Conservation (phyloP, 805 yeast genomes). For the Sugiyamaella lignohabitans region DNA sequence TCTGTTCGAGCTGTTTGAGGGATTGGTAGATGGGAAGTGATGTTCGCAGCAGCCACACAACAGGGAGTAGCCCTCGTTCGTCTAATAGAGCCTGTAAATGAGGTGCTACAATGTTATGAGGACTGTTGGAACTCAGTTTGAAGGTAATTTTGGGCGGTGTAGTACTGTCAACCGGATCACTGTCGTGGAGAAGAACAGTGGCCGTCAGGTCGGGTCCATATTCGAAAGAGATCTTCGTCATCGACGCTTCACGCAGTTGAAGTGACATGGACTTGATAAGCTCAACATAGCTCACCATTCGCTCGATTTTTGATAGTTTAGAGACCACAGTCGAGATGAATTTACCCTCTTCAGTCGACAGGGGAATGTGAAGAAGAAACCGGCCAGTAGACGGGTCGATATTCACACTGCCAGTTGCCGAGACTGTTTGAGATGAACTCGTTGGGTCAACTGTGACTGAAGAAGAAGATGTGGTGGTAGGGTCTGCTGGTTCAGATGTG, state of each 20-base stretch:
- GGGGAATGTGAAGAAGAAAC: slow-evolving; percentile 10
- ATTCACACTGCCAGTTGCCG: slow-evolving; percentile 10
- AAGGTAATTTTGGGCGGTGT: slow-evolving; percentile 11
- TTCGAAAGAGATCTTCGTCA: slow-evolving; percentile 26
- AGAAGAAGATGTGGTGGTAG: too few species aligned
- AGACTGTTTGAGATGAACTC: not conserved
- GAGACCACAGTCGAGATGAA: slow-evolving; percentile 11
- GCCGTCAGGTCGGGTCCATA: slow-evolving; percentile 20
- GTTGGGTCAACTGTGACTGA: too few species aligned
- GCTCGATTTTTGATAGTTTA: slow-evolving; percentile 25
- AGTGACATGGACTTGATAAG: slow-evolving; percentile 25
- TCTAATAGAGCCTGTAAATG: slow-evolving; percentile 26
- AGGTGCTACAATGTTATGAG: slow-evolving; percentile 25
- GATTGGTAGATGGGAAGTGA: slow-evolving; percentile 26
- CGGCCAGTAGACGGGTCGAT: slow-evolving; percentile 23
- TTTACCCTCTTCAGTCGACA: slow-evolving; percentile 2
- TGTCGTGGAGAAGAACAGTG: slow-evolving; percentile 3
- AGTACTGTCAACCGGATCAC: not conserved
- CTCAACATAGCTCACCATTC: slow-evolving; percentile 27
- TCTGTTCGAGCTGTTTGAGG: slow-evolving; percentile 13
- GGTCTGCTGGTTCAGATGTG: not conserved
- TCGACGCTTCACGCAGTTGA: slow-evolving; percentile 26
- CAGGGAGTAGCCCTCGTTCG: slow-evolving; percentile 23
- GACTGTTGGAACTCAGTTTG: slow-evolving; percentile 20
- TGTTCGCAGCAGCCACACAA: slow-evolving; percentile 24